These are phyloP conservation scores for Mitragyna speciosa DNA, from an alignment of 257 asterid genomes.

Conservation along the genomic window DNA sequence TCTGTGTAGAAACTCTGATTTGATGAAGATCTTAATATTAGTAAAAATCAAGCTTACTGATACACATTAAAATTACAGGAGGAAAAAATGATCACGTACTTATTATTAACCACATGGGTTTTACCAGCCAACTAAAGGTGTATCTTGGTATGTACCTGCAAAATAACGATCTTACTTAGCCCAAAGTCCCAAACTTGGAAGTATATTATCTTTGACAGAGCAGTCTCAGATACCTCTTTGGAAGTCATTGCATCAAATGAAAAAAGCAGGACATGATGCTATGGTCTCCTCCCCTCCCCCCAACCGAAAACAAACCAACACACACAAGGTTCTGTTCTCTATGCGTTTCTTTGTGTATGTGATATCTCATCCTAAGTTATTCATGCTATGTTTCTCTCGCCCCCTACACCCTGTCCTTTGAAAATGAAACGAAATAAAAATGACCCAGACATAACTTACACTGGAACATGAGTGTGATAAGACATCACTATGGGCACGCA, in stretches of 20 bases:
- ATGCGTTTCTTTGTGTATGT: not conserved
- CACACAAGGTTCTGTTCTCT: not conserved
- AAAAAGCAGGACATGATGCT: not conserved
- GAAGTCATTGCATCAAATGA: not conserved
- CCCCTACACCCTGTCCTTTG: not conserved
- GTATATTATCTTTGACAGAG: conserved; percentile 1
- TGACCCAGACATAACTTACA: conserved; percentile 44
- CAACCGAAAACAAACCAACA: not conserved
- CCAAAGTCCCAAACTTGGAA: conserved; percentile 17
- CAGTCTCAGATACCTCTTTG: not conserved
- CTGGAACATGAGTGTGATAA: conserved; percentile 97
- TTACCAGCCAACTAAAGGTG: conserved; percentile 93
- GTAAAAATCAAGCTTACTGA: not conserved
- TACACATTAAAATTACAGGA: not conserved
- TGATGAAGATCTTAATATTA: not conserved
- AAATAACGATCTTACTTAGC: conserved; percentile 36
- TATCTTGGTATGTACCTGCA: conserved; percentile 93
- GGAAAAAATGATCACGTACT: conserved; percentile 46
- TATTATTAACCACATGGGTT: conserved; percentile 91
- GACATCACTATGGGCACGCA: conserved; percentile 92
- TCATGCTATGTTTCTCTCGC: not conserved
- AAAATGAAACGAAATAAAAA: conserved; percentile 3
- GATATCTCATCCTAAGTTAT: not conserved
- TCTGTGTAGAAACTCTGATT: conserved; percentile 85
- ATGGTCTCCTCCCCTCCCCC: not conserved